Base-by-base conservation (phyloP, 2,329 filamentous ascomycete genomes). In the Neonectria ditissima region DNA sequence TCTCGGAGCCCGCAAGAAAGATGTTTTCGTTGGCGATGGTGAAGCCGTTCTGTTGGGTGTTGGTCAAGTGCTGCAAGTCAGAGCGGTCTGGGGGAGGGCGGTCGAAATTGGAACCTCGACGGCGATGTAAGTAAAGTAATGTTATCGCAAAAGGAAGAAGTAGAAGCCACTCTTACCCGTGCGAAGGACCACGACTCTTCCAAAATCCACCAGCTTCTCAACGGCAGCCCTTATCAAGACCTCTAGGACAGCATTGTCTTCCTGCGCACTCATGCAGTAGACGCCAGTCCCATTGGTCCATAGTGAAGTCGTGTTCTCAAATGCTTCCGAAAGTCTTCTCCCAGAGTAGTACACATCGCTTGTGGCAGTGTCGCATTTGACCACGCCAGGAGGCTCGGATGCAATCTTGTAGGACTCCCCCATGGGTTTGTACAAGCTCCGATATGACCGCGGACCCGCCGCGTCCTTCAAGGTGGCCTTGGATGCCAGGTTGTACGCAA, bases 261-360 rank as follows among this genome's bases (percentile, higher is more conserved):
- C 91, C 75, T 92, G 90, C 0, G 90, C 90, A 1, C 86, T 91
- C 77, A 89, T 87, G 79, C 91, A 92, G 78, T 92, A 92, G 6
- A 82, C 76, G 0, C 88, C 89, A 0, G 84, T 87, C 4, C 89
- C 89, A 71, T 92, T 92, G 2, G 91, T 93, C 79, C 89, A 86
- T 0, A 91, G 71, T 0, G 69, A 77, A 4, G 88, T 90, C 20
- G 86, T 90, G 66, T 90, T 88, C 69, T 87, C 88, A 73, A 93
- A 92, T 0, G 87, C 85, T 48, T 87, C 83, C 10, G 86, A 82
- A 3, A 93, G 83, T 20, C 87, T 74, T 0, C 76, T 80, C 8
- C 91, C 91, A 2, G 85, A 87, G 77, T 85, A 93, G 79, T 92
- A 93, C 16, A 92, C 89, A 72, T 93, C 91, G 44, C 87, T 90